Base-by-base conservation (phyloP, 2,329 filamentous ascomycete genomes). In the Seiridium cupressi region DNA sequence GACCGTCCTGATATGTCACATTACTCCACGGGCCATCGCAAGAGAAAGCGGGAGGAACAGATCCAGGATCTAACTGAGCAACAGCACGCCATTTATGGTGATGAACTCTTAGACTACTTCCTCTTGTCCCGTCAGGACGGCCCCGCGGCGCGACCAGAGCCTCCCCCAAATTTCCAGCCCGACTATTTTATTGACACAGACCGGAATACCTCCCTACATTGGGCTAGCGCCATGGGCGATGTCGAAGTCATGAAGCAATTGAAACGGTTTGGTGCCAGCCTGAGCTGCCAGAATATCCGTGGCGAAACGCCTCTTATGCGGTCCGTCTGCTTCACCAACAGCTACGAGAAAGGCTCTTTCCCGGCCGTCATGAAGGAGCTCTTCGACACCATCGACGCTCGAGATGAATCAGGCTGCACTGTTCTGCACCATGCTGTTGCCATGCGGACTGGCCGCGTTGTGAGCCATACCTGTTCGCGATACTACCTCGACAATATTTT, bases 181-280 rank as follows among this genome's bases (percentile, higher is more conserved):
- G 90, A 99, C 74, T 91, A 92, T 73, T 83, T 89, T n/a, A 97
- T 99, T 63, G 95, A 99, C 72, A 90, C 93, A 48, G 93, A 96
- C 68, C 89, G 89, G 8, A 93, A 98, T 70, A 96, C 93, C 2
- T 93, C 94, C 5, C 84, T 99, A 65, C 95, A 99, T 72, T 99
- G 95, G 95, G 95, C 93, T 18, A 93, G 92, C 57, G 92, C 95
- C 32, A 99, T 99, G 94, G 95, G 95, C 61, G 95, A 98, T 66
- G 81, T 97, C 36, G 91, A 94, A 54, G 91, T 98, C 13, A 92
- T 97, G 63, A 92, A 89, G 73, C 90, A 96, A 73, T 81, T 99
- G 18, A 89, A 95, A 67, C 84, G 87, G 46, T 92, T 93, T 62
- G 89, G 91, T 47, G 93, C 94, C 9, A 87, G 87, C 62, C 81